These are phyloP conservation scores for Phaeosphaeriaceae sp. DNA, from an alignment of 2,329 filamentous ascomycete genomes.

Conservation along the genomic window DNA sequence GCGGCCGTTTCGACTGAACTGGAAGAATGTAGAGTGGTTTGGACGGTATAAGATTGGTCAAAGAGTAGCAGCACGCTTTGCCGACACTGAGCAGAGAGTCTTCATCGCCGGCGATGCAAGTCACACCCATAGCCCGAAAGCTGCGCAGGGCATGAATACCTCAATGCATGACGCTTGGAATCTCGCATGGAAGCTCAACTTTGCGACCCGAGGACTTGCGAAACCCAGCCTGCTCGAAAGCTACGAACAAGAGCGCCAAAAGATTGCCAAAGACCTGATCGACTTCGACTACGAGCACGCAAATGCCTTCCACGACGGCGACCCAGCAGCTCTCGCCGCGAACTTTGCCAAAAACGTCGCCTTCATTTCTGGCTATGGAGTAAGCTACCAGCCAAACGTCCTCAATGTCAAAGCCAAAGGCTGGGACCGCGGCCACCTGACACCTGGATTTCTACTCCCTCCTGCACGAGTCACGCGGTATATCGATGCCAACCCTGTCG, in stretches of 20 bases:
- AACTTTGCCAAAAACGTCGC: constrained; percentile 75
- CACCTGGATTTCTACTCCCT: constrained; percentile 59
- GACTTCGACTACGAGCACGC: constrained; percentile 58
- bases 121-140: constrained; percentile 52
- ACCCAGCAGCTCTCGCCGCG: constrained; percentile 67
- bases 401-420: constrained; percentile 66
- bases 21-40: constrained; percentile 59
- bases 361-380: constrained; percentile 76
- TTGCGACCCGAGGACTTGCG: constrained; percentile 47
- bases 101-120: constrained; percentile 60
- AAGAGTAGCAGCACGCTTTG: constrained; percentile 55
- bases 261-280: constrained; percentile 54
- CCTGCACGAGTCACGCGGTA: constrained; percentile 76
- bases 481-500: constrained; percentile 78
- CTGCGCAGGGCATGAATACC: constrained; percentile 55
- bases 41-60: constrained; percentile 60
- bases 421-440: constrained; percentile 55
- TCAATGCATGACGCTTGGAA: constrained; percentile 55
- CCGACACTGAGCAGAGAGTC: constrained; percentile 49
- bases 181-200: constrained; percentile 54
- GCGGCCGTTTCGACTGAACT: constrained; percentile 54
- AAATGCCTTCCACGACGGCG: constrained; percentile 64
- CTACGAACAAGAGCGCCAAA: constrained; percentile 52
- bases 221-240: constrained; percentile 47
- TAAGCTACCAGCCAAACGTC: constrained; percentile 69